phyloP scores from a whole-genome alignment of 2,329 filamentous ascomycete species.

The Exophiala sideris region DNA sequence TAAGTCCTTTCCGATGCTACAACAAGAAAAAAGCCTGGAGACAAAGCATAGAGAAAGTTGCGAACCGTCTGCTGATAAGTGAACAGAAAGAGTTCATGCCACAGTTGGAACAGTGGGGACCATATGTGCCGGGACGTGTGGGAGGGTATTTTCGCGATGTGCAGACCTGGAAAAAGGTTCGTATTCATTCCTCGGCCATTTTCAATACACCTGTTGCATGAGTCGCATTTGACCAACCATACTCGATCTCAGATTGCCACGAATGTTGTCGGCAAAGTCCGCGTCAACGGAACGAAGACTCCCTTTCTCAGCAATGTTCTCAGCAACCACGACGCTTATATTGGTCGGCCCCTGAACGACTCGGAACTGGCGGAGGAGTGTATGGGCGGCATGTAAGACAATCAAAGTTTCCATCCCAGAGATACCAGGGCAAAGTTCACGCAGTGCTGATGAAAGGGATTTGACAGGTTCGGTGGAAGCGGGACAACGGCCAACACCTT shows the following conservation, averaged over 20 bases:
- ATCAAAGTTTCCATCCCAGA: not conserved
- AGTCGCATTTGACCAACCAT: not conserved
- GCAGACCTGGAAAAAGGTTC: conserved; percentile 1
- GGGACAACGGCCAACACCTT: conserved; percentile 18
- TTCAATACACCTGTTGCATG: not conserved
- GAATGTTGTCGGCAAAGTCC: conserved; percentile 1
- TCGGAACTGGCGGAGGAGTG: conserved; percentile 15
- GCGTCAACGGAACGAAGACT: conserved; percentile 3
- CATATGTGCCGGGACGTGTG: conserved; percentile 7
- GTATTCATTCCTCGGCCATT: not conserved
- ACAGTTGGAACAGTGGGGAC: conserved; percentile 10
- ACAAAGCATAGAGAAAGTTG: too few species aligned
- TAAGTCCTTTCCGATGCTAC: not conserved
- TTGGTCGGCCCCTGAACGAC: conserved; percentile 10
- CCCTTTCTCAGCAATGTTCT: conserved; percentile 8
- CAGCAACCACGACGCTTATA: conserved; percentile 2
- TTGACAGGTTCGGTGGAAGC: conserved; percentile 9
- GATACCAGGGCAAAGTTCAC: not conserved
- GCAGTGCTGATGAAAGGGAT: not conserved
- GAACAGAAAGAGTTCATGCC: conserved; percentile 14
- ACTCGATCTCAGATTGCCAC: not conserved
- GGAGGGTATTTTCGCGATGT: conserved; percentile 13
- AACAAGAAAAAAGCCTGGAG: not conserved
- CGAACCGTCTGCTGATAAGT: not conserved
- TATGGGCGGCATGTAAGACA: conserved; percentile 13